Base-by-base conservation (phyloP, 768 basidiomycete genomes). In the Podaxis sp. region DNA sequence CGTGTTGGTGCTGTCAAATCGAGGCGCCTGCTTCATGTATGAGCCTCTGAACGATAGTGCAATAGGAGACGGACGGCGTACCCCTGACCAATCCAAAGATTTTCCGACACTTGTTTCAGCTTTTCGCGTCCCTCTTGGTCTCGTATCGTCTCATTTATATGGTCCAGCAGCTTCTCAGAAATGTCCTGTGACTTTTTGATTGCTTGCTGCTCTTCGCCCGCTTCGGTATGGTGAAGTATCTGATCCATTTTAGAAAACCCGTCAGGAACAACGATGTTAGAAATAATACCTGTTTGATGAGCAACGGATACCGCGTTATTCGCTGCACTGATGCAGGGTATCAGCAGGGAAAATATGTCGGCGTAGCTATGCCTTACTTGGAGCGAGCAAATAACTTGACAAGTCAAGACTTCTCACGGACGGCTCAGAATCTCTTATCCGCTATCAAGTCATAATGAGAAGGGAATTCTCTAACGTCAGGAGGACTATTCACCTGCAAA, bases 1-100 rank as follows among this genome's bases (percentile, higher is more conserved):
- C 92, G 85, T 4, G 96, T 98, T 0, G 93, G 90, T 0, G 90
- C 92, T 0, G 93, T 95, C n/a, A 98, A 76, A 71, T 98, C 94
- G 22, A 97, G 84, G 17, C 90, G 87, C 4, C 88, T 89, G 59
- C 27, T 27, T 15, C 38, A 25, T 55, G 19, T 43, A n/a, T 63
- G 15, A 56, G 59, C 29, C 61, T 33, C 54, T n/a, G 27, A 22
- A 46, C 25, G n/a, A 46, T 6, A 9, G n/a, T 27, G 49, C 27
- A n/a, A 49, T 43, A 59, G 54, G 15, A 15, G n/a, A 19, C 15
- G 15, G 25, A 11, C 2, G 3, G 61, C 85, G 66, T 59, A 91
- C 91, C 86, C 93, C 75, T 93, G 83, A 2, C 93, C 94, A 63
- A 98, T 88, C 89, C 91, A 95, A 4, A 98, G 78, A 68, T 91